Conservation (phyloP, 2,329 filamentous ascomycete genomes). For the Cylindrodendrum hubeiense region DNA sequence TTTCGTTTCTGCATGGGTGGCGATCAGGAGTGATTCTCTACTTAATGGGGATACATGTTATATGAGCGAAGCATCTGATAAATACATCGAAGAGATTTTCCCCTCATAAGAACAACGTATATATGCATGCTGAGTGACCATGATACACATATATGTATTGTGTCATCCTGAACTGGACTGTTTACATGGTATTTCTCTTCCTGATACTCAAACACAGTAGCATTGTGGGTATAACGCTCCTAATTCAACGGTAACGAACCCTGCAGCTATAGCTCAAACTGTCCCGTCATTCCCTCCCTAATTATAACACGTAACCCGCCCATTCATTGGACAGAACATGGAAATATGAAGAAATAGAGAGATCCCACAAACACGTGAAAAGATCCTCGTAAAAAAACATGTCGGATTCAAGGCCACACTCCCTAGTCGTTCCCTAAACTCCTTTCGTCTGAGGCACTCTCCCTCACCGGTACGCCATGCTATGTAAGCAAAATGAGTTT, state of each 20-base stretch:
- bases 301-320: slow-evolving; percentile 24
- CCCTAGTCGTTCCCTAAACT: slow-evolving; percentile 38
- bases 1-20: slow-evolving; percentile 17
- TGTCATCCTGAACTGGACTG: slow-evolving; percentile 10
- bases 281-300: slow-evolving; percentile 25
- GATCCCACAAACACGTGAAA: slow-evolving; percentile 27
- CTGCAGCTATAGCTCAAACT: slow-evolving; percentile 18
- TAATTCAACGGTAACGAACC: slow-evolving; percentile 23
- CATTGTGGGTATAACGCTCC: slow-evolving; percentile 26
- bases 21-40: slow-evolving; percentile 16
- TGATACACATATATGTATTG: background rate
- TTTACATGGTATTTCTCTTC: slow-evolving; percentile 15
- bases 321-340: slow-evolving; percentile 29
- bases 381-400: slow-evolving; percentile 33
- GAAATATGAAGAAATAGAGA: slow-evolving; percentile 22
- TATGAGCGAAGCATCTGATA: slow-evolving; percentile 1
- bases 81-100: background rate
- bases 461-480: slow-evolving; percentile 43
- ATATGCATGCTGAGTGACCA: background rate
- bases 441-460: slow-evolving; percentile 34
- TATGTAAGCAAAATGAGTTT: slow-evolving; percentile 37
- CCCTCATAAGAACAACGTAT: background rate
- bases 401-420: slow-evolving; percentile 30
- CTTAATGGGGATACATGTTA: slow-evolving; percentile 6
- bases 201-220: slow-evolving; percentile 18